Percentiles rank a stretch among this genome's conserved stretches.
Conservation (phyloP, 2,329 filamentous ascomycete genomes). For the Aureobasidium sp. region DNA sequence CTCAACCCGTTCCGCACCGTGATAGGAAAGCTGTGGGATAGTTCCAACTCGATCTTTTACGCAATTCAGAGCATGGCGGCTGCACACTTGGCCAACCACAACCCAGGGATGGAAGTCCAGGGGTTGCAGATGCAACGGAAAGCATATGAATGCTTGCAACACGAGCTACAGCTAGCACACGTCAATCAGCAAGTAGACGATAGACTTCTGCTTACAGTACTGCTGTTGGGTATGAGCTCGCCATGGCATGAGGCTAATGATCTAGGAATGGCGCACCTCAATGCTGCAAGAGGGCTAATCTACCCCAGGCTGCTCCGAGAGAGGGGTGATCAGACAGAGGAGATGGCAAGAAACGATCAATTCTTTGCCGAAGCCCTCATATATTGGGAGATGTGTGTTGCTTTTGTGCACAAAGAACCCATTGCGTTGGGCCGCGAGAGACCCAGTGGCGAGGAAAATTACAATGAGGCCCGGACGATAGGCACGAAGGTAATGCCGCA, state of each 20-base stretch:
- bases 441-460: conserved; percentile 18
- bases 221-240: conserved; percentile 51
- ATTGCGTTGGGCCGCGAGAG: conserved; percentile 4
- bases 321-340: conserved; percentile 23
- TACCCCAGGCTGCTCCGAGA: conserved; percentile 34
- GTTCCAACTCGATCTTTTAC: conserved; percentile 50
- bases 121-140: conserved; percentile 18
- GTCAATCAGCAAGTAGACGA: conserved; percentile 16
- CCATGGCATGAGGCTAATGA: conserved; percentile 51
- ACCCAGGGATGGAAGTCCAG: conserved; percentile 17
- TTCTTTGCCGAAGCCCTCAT: conserved; percentile 51
- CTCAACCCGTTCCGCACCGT: conserved; percentile 54
- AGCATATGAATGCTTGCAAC: conserved; percentile 39
- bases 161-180: conserved; percentile 26
- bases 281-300: conserved; percentile 36
- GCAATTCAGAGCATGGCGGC: conserved; percentile 53
- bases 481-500: conserved; percentile 25
- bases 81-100: conserved; percentile 18
- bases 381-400: conserved; percentile 51
- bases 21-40: conserved; percentile 48
- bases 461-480: background rate
- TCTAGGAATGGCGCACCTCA: conserved; percentile 46
- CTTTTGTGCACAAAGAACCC: conserved; percentile 40
- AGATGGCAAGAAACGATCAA: conserved; percentile 27
- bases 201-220: conserved; percentile 40